Evolutionary conservation across 164 flowering plant species (phyloP).

Genomic region (Magnolia changhungtana): DNA sequence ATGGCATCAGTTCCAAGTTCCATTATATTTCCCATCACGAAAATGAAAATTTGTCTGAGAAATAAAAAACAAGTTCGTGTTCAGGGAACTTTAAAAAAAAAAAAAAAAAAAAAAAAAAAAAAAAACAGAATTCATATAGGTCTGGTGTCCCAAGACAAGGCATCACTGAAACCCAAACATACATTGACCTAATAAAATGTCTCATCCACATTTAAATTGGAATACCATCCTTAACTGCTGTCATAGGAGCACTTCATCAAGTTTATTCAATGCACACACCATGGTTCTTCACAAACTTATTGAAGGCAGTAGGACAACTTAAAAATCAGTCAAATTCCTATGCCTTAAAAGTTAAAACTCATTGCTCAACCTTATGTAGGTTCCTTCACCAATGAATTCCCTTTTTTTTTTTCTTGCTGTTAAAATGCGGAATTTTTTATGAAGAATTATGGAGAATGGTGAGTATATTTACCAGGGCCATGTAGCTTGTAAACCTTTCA

Average conservation of each 20-base stretch:
- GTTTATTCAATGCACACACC: constrained; percentile 78
- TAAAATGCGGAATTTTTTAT: constrained; percentile 76
- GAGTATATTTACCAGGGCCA: too few relatives aligned
- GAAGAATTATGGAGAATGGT: constrained; percentile 17
- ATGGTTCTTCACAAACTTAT: constrained; percentile 85
- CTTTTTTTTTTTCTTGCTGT: constrained; percentile 61
- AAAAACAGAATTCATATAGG: too few relatives aligned
- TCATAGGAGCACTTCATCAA: constrained; percentile 30
- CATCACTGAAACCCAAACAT: too few relatives aligned
- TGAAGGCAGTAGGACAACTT: constrained; percentile 97
- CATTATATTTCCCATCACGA: too few relatives aligned
- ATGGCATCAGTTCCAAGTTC: too few relatives aligned
- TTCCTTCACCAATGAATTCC: constrained; percentile 46
- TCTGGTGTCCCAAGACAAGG: too few relatives aligned
- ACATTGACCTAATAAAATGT: not conserved
- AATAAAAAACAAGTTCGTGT: too few relatives aligned
- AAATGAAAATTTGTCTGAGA: too few relatives aligned
- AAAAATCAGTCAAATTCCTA: constrained; percentile 99
- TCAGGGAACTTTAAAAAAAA: too few relatives aligned
- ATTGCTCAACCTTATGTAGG: constrained; percentile 76
- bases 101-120: too few relatives aligned
- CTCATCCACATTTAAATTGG: constrained; percentile 34
- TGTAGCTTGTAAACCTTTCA: too few relatives aligned
- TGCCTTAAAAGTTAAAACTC: constrained; percentile 67
- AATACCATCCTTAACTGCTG: constrained; percentile 12